These are phyloP conservation scores for Xylaria palmicola DNA, from an alignment of 495 filamentous ascomycete genomes.

Conservation along the genomic window DNA sequence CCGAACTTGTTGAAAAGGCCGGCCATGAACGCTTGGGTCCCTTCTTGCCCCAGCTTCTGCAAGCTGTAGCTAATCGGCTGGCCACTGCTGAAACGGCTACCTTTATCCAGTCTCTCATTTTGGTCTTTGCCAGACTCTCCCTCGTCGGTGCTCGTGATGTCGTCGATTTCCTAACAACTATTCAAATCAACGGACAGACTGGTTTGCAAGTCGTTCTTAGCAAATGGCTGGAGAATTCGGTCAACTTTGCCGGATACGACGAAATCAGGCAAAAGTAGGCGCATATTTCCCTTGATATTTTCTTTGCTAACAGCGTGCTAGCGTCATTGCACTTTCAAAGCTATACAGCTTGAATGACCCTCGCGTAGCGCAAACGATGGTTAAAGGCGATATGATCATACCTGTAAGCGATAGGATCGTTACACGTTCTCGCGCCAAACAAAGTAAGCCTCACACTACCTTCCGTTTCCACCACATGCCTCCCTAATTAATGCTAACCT, in stretches of 20 bases:
- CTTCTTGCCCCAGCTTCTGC: constrained; percentile 83
- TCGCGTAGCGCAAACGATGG: constrained; percentile 72
- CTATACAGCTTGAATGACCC: constrained; percentile 84
- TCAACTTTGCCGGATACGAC: constrained; percentile 94
- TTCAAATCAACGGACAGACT: constrained; percentile 70
- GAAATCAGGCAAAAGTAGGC: constrained; percentile 90
- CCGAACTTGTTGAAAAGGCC: constrained; percentile 91
- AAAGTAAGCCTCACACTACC: constrained; percentile 46
- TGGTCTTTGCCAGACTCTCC: constrained; percentile 90
- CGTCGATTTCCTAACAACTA: constrained; percentile 82
- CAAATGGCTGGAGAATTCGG: constrained; percentile 96
- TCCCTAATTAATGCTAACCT: constrained; percentile 15
- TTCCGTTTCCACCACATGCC: no score
- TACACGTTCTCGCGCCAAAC: constrained; percentile 83
- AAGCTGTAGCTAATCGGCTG: constrained; percentile 84
- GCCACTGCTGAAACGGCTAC: constrained; percentile 74
- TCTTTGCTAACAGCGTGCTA: constrained; percentile 42
- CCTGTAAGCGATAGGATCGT: constrained; percentile 80
- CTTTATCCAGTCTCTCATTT: constrained; percentile 86
- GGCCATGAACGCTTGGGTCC: constrained; percentile 86
- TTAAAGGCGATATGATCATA: constrained; percentile 89
- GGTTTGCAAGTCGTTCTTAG: constrained; percentile 83
- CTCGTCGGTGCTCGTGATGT: constrained; percentile 84
- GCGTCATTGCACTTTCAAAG: constrained; percentile 86
- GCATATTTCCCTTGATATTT: constrained; percentile 6